Evolutionary conservation across 345 rosid genomes (phyloP), one percentile per base, ranked within the genome.

Genomic region (Hypericum perforatum): DNA sequence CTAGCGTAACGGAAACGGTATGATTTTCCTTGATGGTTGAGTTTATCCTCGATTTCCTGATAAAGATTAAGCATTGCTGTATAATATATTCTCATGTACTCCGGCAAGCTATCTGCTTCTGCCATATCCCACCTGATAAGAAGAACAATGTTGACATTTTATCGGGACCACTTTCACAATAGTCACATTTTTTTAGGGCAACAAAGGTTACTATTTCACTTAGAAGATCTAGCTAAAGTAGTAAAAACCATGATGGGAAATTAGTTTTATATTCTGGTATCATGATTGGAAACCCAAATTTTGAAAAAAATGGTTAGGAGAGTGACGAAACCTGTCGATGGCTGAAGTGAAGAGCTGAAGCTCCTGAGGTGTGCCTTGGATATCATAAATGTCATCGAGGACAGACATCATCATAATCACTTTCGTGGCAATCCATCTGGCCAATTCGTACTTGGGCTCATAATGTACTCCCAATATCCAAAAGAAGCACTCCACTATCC

Each of bases 301-400:
- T n/a, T n/a, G n/a, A 22, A 22, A 22, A 22, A 22, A 22, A 22
- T 22, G 32, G 32, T 1, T 22, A 22, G 32, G 32, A 22, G 32
- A 22, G 32, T 22, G 32, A 22, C 4, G 32, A 9, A 42, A 78
- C 81, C 61, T 69, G 39, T 74, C 63, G 49, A 74, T 40, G 7
- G 68, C 64, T 5, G 16, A 32, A 0, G 81, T 74, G 32, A 76
- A 60, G 36, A 66, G 57, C 44, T 62, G 48, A 41, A 79, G 84
- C 57, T 79, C 81, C 32, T 71, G 74, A 14, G 46, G 37, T 7
- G 81, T 71, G 16, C 76, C 85, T 57, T 64, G 63, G 0, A n/a
- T 47, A 56, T 76, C 82, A 13, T 74, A 74, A 0, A 49, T 74
- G 12, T 76, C 85, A 62, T 79, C 84, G 0, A 68, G 16, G 4